Evolutionary conservation across 306 rosid genomes (phyloP).

Genomic region (Macrotyloma uniflorum): DNA sequence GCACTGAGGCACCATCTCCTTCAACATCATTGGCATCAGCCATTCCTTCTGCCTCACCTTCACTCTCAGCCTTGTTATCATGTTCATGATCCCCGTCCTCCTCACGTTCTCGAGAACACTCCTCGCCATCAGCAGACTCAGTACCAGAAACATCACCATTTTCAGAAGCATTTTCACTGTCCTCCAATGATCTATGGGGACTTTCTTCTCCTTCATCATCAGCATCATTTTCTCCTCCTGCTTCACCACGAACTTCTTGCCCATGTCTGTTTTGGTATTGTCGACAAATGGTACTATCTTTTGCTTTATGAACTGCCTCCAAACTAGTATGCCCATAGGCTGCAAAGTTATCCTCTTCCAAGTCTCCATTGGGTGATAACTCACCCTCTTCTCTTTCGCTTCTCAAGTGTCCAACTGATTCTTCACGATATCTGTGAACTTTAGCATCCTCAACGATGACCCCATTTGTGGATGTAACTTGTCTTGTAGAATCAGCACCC

Average conservation of each 20-base stretch:
- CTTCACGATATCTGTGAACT: slow-evolving; percentile 64
- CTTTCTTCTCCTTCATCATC: slow-evolving; percentile 94
- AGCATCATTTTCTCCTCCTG: slow-evolving; percentile 76
- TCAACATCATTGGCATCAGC: slow-evolving; percentile 94
- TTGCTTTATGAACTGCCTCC: slow-evolving; percentile 57
- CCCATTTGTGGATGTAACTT: slow-evolving; percentile 60
- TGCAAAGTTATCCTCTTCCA: slow-evolving; percentile 94
- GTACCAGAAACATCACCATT: slow-evolving; percentile 89
- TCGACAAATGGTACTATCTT: slow-evolving; percentile 55
- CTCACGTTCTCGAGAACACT: slow-evolving; percentile 90
- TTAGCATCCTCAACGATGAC: slow-evolving; percentile 51
- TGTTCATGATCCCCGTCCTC: slow-evolving; percentile 73
- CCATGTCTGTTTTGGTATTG: slow-evolving; percentile 65
- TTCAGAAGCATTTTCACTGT: slow-evolving; percentile 90
- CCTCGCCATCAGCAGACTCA: slow-evolving; percentile 93
- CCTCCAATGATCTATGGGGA: slow-evolving; percentile 88
- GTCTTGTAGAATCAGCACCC: slow-evolving; percentile 84
- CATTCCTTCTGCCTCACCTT: slow-evolving; percentile 98
- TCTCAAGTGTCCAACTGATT: slow-evolving; percentile 69
- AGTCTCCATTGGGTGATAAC: slow-evolving; percentile 94
- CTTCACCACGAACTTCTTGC: slow-evolving; percentile 71
- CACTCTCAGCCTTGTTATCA: slow-evolving; percentile 91
- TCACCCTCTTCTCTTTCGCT: slow-evolving; percentile 98
- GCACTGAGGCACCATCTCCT: slow-evolving; percentile 79
- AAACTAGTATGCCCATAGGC: slow-evolving; percentile 62